A percentile compares a stretch with the other conserved stretches of the same genome.
These are phyloP conservation scores for Rhynchospora tenuis DNA, from an alignment of 176 grass and related monocot species.

Conservation along the genomic window DNA sequence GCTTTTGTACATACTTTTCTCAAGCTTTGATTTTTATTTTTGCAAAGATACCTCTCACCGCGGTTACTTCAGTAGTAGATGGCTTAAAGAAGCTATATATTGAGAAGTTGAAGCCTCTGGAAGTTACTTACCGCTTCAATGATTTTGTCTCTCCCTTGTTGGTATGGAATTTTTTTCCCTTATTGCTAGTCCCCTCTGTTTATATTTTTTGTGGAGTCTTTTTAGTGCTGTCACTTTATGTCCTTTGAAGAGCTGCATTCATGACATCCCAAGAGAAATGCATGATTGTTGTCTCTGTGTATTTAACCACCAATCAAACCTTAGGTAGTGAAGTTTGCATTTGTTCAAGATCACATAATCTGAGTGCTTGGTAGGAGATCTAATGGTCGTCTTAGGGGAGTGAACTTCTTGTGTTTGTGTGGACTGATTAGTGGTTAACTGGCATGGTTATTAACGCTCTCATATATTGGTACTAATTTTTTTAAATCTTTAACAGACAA, in stretches of 20 bases:
- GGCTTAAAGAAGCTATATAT: slow-evolving; percentile 90
- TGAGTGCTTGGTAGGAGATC: neutral
- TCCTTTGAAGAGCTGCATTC: slow-evolving; percentile 19
- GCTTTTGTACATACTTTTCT: neutral
- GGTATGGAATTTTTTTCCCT: slow-evolving; percentile 34
- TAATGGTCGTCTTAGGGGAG: neutral
- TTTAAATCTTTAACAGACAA: slow-evolving; percentile 51
- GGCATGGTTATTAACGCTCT: neutral
- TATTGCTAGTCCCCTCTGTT: neutral
- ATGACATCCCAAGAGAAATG: slow-evolving; percentile 2
- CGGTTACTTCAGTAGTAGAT: slow-evolving; percentile 91
- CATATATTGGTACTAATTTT: neutral
- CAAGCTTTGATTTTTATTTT: slow-evolving; percentile 22
- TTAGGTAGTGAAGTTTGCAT: neutral
- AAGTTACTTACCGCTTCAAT: slow-evolving; percentile 93
- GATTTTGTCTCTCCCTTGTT: slow-evolving; percentile 88
- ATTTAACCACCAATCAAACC: neutral
- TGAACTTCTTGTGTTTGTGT: neutral
- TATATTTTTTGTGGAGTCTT: neutral
- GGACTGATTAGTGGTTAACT: neutral
- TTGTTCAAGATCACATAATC: neutral
- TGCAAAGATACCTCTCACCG: slow-evolving; percentile 75
- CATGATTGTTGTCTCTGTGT: neutral
- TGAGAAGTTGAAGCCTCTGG: slow-evolving; percentile 94
- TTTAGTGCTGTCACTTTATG: neutral